Base-by-base conservation (phyloP, 2,329 filamentous ascomycete species). In the Rutstroemia sp. region DNA sequence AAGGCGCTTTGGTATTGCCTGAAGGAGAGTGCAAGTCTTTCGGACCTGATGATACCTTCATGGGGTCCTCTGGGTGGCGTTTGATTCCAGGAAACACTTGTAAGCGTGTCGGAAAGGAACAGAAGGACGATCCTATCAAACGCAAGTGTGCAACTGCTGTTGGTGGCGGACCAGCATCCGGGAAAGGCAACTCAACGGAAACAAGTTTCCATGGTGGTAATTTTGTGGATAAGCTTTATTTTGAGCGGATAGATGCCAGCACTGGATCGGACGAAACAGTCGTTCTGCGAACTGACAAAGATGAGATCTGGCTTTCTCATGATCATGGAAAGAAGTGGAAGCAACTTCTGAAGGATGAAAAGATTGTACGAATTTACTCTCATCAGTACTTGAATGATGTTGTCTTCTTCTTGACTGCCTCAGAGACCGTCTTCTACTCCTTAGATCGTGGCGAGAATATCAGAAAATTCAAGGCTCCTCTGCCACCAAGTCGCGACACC, bases 301-400 rank as follows among this genome's bases (percentile, higher is more conserved):
- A 70, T 37, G n/a, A 39, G 2, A 77, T 95, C 18, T 91, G 79
- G 71, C 79, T 95, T 55, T 88, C 89, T 0, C 81, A 85, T 54
- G 85, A 99, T 68, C 92, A 96, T 67, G 94, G 94, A 66, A 95
- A 95, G 74, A 85, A 74, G 2, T 99, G 94, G 92, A 75, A 83
- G 23, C 75, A 79, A 53, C 84, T 85, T 46, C 79, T 95, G 2
- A 77, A 88, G 57, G 82, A 83, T 34, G 83, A 92, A 62, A 76
- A 83, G 2, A 82, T 97, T 56, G 74, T 79, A 46, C 77, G 74
- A 19, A 89, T 99, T 62, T 80, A 87, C 56, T 88, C 87, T 23
- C 90, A 99, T 68, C 78, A 78, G 49, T 88, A 91, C 72, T 86
- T 90, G 71, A 90, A 88, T 65, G 90, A 96, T 67, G 80, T 85